Evolutionary conservation across 192 early-diverging fungal species (phyloP).

Genomic region (Coemansia sp.): DNA sequence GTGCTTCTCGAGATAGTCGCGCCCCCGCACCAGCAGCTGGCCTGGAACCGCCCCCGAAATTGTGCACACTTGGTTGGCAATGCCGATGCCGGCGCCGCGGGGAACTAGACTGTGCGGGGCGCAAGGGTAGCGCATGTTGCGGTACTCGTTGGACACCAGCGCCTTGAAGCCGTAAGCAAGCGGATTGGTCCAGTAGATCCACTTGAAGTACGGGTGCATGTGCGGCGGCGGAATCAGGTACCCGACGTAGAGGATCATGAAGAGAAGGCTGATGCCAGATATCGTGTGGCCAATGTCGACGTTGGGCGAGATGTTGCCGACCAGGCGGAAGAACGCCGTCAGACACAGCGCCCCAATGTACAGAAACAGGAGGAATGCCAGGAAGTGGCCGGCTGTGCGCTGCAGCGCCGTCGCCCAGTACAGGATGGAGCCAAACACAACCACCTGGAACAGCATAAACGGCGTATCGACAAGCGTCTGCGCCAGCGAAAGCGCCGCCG

Average conservation of each 20-base stretch:
- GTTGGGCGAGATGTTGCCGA: conserved; percentile 62
- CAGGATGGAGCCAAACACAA: conserved; percentile 59
- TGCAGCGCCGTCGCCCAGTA: conserved; percentile 65
- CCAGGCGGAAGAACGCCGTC: conserved; percentile 58
- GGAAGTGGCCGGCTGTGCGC: conserved; percentile 55
- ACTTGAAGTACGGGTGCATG: conserved; percentile 65
- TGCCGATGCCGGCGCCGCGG: conserved; percentile 37
- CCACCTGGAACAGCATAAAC: conserved; percentile 57
- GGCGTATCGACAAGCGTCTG: conserved; percentile 43
- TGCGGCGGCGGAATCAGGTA: conserved; percentile 59
- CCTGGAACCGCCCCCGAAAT: conserved; percentile 61
- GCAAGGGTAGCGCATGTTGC: conserved; percentile 35
- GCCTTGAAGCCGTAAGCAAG: conserved; percentile 68
- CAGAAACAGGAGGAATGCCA: conserved; percentile 64
- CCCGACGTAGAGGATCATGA: conserved; percentile 64
- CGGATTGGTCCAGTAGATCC: conserved; percentile 74
- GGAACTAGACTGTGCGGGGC: conserved; percentile 43
- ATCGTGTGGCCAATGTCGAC: conserved; percentile 61
- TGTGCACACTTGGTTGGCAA: conserved; percentile 62
- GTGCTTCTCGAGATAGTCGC: conserved; percentile 58
- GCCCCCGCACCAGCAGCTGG: conserved; percentile 56
- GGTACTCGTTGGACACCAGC: conserved; percentile 63
- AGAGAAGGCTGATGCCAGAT: conserved; percentile 61
- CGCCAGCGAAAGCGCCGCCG: conserved; percentile 32
- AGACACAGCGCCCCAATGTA: conserved; percentile 51